Evolutionary conservation across 148 eudicot genomes (phyloP).

Genomic region (Arbutus unedo): DNA sequence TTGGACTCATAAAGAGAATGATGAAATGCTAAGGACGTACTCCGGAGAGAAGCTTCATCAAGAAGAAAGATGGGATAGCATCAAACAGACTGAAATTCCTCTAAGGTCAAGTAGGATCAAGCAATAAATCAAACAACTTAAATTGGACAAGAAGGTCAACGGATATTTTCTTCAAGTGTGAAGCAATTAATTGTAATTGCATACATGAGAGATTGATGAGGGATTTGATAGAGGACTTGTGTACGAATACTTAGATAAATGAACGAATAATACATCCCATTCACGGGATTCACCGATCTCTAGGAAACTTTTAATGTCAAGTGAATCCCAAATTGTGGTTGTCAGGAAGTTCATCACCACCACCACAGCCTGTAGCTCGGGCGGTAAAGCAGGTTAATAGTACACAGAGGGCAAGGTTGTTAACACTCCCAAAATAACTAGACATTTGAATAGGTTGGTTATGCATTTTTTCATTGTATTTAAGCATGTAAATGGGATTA

Average conservation of each 20-base stretch:
- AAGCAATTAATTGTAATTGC: background rate
- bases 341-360: background rate
- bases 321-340: background rate
- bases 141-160: background rate
- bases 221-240: background rate
- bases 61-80: background rate
- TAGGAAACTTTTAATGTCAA: background rate
- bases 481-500: constrained; percentile 21
- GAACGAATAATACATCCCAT: background rate
- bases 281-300: background rate
- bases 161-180: background rate
- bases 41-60: constrained; percentile 1
- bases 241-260: background rate
- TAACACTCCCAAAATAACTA: background rate
- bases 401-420: background rate
- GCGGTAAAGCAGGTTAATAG: background rate
- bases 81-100: background rate
- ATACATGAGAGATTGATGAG: background rate
- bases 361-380: background rate
- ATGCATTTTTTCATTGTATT: background rate
- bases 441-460: background rate
- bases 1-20: background rate
- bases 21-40: background rate
- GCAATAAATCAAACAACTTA: background rate
- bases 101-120: background rate